Evolutionary conservation across 495 filamentous ascomycete genomes (phyloP).

Genomic region (Penicillium canescens): DNA sequence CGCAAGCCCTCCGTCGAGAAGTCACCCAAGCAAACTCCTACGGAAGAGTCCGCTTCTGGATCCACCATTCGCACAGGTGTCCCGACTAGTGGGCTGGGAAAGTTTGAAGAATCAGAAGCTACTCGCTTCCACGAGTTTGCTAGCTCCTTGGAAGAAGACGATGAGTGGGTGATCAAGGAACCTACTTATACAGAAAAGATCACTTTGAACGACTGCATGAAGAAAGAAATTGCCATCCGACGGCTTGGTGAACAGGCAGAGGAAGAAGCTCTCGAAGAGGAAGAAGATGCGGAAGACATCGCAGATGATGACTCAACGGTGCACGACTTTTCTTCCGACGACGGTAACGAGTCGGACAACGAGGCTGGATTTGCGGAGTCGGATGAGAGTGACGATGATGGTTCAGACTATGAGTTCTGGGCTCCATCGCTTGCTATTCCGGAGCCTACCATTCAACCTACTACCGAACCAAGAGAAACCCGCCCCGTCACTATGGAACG

Average conservation of each 20-base stretch:
- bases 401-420: conserved; percentile 78
- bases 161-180: conserved; percentile 80
- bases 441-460: conserved; percentile 51
- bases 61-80: conserved; percentile 26
- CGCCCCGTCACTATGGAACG: conserved; percentile 48
- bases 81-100: conserved; percentile 45
- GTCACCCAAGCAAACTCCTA: conserved; percentile 1
- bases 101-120: conserved; percentile 64
- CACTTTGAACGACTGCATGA: conserved; percentile 85
- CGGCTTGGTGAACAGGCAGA: conserved; percentile 88
- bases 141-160: conserved; percentile 73
- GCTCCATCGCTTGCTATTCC: conserved; percentile 60
- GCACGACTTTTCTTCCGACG: conserved; percentile 62
- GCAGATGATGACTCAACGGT: conserved; percentile 63
- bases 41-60: conserved; percentile 8
- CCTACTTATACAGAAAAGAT: conserved; percentile 64
- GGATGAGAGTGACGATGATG: conserved; percentile 72
- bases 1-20: conserved; percentile 44
- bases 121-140: conserved; percentile 93
- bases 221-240: conserved; percentile 86
- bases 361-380: conserved; percentile 91
- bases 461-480: conserved; percentile 47
- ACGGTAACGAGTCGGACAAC: conserved; percentile 92
- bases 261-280: conserved; percentile 73
- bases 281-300: conserved; percentile 58